Percentiles rank a stretch among this genome's conserved stretches.
These are phyloP conservation scores for Scedosporium dehoogii DNA, from an alignment of 2,329 filamentous ascomycete species.

Conservation along the genomic window DNA sequence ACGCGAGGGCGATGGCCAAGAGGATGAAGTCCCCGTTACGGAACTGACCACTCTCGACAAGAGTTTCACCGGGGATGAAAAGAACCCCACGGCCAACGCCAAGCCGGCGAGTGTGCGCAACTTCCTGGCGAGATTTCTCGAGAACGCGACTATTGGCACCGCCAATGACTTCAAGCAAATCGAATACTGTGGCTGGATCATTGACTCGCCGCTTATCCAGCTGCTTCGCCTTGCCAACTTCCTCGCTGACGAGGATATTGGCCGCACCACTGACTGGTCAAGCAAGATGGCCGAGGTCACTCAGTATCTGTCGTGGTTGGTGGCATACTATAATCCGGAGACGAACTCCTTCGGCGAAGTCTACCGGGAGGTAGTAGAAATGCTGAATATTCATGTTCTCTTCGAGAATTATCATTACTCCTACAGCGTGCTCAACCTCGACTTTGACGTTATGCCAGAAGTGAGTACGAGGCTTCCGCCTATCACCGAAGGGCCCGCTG, in stretches of 20 bases:
- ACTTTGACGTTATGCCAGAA: conserved; percentile 10
- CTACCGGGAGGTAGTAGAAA: conserved; percentile 19
- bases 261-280: conserved; percentile 30
- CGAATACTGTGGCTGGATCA: conserved; percentile 23
- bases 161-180: neutral
- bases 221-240: conserved; percentile 29
- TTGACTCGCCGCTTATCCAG: conserved; percentile 22
- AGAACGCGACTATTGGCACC: neutral
- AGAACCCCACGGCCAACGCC: neutral
- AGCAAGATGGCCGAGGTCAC: conserved; percentile 24
- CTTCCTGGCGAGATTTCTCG: neutral
- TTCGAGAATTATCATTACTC: conserved; percentile 26
- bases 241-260: conserved; percentile 36
- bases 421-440: conserved; percentile 15
- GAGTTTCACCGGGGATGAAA: neutral
- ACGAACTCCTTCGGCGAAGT: conserved; percentile 18
- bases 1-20: neutral
- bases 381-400: conserved; percentile 23
- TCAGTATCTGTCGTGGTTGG: conserved; percentile 28
- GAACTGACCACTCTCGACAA: neutral
- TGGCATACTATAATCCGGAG: conserved; percentile 10
- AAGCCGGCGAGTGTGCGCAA: neutral
- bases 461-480: neutral
- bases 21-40: no score
- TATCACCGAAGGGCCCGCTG: neutral